Evolutionary conservation across 1,139 yeast species (phyloP), one percentile per base, ranked within the genome.

Genomic region (Protomyces inouyei): DNA sequence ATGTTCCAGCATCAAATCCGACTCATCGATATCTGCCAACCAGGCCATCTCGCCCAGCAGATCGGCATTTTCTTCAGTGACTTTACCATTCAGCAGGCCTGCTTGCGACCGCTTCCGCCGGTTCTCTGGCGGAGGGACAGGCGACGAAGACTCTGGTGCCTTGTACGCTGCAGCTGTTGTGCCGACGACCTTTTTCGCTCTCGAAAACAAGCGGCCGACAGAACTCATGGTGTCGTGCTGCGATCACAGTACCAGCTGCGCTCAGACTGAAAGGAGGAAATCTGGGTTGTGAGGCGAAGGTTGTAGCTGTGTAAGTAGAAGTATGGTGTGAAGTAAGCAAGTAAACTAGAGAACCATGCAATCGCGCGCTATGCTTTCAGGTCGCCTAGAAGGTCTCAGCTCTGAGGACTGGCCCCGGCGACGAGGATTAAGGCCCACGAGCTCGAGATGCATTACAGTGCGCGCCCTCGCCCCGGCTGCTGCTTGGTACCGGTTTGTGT

Each of bases 1-100:
- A 46, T 66, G 63, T 32, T 66, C 64, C 53, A 66, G 59, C 69
- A 67, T 66, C 52, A 67, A 66, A 36, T 67, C 69, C 38, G 65
- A 60, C 55, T 67, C 67, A 64, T 67, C 69, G 38, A 67, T 60
- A 9, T 52, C 63, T 14, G 43, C 55, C 52, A 59, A 28, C 63
- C 63, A 59, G 35, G 56, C 52, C 18, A 37, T 51, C n/a, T 53
- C 32, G 43, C 61, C 61, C 16, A 56, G 54, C 45, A 56, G n/a
- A 16, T 57, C 55, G 14, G 38, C 55, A 43, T 48, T 54, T 21
- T 37, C 61, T 23, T 48, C 55, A 32, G 40, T 38, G 12, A 54
- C 61, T 37, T 37, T 37, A 4, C 16, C 16, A 37, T 37, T 37
- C 16, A 14, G 4, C 5, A n/a, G 43, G 43, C 16, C 21, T 37